Evolutionary conservation across 2,329 filamentous ascomycete genomes (phyloP), one percentile per base, ranked within the genome.

Genomic region (Pseudohalonectria lignicola): DNA sequence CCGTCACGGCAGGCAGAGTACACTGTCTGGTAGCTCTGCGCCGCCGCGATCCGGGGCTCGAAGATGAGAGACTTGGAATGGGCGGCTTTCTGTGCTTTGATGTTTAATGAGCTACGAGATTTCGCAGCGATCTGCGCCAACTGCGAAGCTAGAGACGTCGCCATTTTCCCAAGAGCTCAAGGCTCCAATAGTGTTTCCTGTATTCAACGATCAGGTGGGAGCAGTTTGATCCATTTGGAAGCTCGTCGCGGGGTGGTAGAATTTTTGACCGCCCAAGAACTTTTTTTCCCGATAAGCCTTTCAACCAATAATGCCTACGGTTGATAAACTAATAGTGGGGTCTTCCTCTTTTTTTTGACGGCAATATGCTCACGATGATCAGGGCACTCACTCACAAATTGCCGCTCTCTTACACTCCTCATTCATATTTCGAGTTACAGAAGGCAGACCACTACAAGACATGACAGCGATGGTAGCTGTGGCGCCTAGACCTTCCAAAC

Each of bases 31-130:
- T 90, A 94, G 52, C 81, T 92, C 64, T 99, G 92, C 13, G 79
- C 79, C 5, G 83, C 81, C 36, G 92, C 92, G 49, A 90, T 71
- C 54, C 79, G 77, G 43, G 84, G 74, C 50, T 94, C 88, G 66
- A 94, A 98, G 42, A 99, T 85, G 44, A 99, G 67, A 38, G 92
- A 98, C 61, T 95, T 90, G 47, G 86, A 86, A 63, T 98, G 92
- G 45, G 86, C 79, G 43, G 83, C 77, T 61, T 87, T 90, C 64
- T 95, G 87, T 52, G 88, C 86, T 63, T 93, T 94, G 50, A 94
- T 73, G 57, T 96, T 86, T 53, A 96, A 76, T 49, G 90, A 82
- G 56, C 88, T 82, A 50, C 88, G 94, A 51, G 86, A 94, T 54
- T 84, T 85, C 48, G 83, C 80, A 50, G 88, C 86, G 56, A 98